A percentile compares a stretch with the other conserved stretches of the same genome.
phyloP scores from a whole-genome alignment of 2,329 filamentous ascomycete genomes.

The Monosporascus sp. region DNA sequence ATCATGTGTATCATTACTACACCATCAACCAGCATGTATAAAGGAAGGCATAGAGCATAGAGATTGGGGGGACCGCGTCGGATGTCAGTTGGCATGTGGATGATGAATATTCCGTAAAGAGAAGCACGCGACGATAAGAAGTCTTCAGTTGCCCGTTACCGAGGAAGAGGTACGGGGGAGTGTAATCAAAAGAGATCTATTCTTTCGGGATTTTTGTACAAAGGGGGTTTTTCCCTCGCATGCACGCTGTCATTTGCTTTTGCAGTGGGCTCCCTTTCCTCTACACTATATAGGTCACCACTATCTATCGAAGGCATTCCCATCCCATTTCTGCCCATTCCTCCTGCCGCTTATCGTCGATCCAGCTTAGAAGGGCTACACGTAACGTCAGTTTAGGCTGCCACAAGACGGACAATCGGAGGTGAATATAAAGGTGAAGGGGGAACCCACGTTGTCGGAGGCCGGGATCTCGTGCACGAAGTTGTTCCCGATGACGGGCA shows the following conservation, averaged over 20 bases:
- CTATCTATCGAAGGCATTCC: no score
- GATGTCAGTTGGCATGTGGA: no score
- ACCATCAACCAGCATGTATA: no score
- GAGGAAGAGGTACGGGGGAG: no score
- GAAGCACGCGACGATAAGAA: no score
- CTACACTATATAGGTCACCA: not conserved
- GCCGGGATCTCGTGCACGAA: conserved; percentile 52
- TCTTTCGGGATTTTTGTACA: conserved; percentile 22
- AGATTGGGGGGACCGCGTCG: no score
- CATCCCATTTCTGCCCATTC: not conserved
- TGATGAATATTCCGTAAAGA: no score
- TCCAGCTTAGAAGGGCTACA: conserved; percentile 22
- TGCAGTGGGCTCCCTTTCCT: conserved; percentile 9
- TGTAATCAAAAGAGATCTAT: conserved; percentile 21
- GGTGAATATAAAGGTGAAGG: not conserved
- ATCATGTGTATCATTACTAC: not conserved
- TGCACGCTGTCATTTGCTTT: conserved; percentile 12
- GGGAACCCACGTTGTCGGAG: conserved; percentile 56
- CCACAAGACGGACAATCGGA: not conserved
- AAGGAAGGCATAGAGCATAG: no score
- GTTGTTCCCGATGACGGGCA: conserved; percentile 48
- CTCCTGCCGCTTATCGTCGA: not conserved
- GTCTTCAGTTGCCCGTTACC: no score
- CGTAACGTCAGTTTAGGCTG: conserved; percentile 5
- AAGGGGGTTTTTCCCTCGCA: conserved; percentile 14